A percentile compares a stretch with the other conserved stretches of the same genome.
Conservation (phyloP, 129 eudicot genomes). For the Helichrysum umbraculigerum region DNA sequence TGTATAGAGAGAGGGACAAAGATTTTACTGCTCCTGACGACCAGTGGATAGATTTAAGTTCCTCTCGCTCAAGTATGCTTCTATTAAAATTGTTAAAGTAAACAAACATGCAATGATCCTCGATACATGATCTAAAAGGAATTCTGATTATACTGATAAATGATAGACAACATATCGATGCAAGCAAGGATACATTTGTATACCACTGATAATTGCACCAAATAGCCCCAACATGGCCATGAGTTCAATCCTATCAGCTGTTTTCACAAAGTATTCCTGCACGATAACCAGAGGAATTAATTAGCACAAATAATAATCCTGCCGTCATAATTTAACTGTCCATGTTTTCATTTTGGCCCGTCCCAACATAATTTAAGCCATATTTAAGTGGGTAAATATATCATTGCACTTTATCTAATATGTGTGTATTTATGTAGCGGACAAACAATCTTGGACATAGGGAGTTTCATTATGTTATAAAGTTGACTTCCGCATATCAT, state of each 20-base stretch:
- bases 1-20: conserved; percentile 15
- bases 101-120: conserved; percentile 14
- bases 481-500: neutral
- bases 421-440: too few species aligned
- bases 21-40: conserved; percentile 64
- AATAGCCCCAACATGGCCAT: conserved; percentile 92
- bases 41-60: conserved; percentile 88
- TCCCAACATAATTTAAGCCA: too few species aligned
- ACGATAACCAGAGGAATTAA: neutral
- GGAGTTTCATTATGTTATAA: neutral
- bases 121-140: neutral
- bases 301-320: neutral
- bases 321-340: too few species aligned
- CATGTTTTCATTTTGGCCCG: too few species aligned
- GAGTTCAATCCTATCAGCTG: conserved; percentile 87
- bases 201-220: conserved; percentile 86
- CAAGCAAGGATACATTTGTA: conserved; percentile 82
- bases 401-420: too few species aligned
- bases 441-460: too few species aligned
- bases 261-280: conserved; percentile 88
- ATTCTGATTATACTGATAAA: neutral
- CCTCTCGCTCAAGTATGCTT: conserved; percentile 78
- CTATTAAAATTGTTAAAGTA: conserved; percentile 53
- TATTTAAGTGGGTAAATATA: too few species aligned
- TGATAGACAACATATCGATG: neutral